Percentiles rank a stretch among this genome's conserved stretches.
Evolutionary conservation across 2,329 filamentous ascomycete genomes (phyloP).

Genomic region (Alternaria infectoria): DNA sequence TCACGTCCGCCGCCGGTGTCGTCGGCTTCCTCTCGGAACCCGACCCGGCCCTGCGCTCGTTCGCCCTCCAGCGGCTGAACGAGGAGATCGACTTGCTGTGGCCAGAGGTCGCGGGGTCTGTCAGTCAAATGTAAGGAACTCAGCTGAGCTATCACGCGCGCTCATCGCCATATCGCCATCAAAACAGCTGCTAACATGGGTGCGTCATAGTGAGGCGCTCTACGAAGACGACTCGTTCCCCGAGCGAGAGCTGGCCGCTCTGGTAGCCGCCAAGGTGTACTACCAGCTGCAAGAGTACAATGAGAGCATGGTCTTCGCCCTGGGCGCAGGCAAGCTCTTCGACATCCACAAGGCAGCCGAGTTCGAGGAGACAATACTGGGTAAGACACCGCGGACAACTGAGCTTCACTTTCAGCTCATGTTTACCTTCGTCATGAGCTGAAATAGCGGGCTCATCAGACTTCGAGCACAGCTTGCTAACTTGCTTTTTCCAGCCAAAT

Average conservation of each 20-base stretch:
- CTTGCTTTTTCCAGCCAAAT: conserved; percentile 68
- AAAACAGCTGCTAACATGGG: conserved; percentile 30
- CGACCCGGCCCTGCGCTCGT: conserved; percentile 91
- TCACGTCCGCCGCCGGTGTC: conserved; percentile 92
- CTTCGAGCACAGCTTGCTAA: conserved; percentile 15
- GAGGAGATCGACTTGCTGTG: conserved; percentile 96
- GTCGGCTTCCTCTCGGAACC: conserved; percentile 95
- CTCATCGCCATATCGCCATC: not conserved
- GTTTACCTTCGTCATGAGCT: not conserved
- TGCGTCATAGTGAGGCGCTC: conserved; percentile 77
- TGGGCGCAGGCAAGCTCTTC: conserved; percentile 93
- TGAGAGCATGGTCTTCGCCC: conserved; percentile 97
- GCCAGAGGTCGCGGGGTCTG: conserved; percentile 92
- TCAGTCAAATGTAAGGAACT: conserved; percentile 84
- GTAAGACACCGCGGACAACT: conserved; percentile 49
- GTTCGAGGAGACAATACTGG: conserved; percentile 98
- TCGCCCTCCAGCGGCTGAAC: conserved; percentile 93
- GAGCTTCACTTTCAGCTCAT: not conserved
- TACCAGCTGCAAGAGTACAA: conserved; percentile 99
- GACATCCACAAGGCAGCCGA: conserved; percentile 89
- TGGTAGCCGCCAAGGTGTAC: conserved; percentile 97
- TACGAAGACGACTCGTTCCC: conserved; percentile 97
- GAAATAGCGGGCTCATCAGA: not conserved
- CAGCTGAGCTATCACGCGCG: not conserved
- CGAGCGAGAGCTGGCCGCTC: conserved; percentile 89